These are phyloP conservation scores for Phanerochaete sordida DNA, from an alignment of 768 basidiomycete species.

Conservation along the genomic window DNA sequence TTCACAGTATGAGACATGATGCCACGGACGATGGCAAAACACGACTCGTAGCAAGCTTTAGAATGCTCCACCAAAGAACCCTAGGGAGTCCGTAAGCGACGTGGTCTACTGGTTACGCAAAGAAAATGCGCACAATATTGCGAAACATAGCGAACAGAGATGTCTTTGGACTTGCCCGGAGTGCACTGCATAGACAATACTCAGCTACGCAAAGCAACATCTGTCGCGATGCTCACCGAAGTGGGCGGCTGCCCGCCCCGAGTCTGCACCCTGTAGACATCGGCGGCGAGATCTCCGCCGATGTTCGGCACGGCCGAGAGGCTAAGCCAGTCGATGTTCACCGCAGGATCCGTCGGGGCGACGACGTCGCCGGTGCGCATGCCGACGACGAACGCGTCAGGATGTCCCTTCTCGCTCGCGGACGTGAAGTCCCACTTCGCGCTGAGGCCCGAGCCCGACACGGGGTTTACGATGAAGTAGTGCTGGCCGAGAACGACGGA, in stretches of 20 bases:
- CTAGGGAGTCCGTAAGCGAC: no score
- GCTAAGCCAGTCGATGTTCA: constrained; percentile 55
- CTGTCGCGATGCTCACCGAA: constrained; percentile 38
- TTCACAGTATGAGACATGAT: no score
- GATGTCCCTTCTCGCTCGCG: constrained; percentile 36
- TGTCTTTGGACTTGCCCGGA: no score
- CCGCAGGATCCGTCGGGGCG: constrained; percentile 34
- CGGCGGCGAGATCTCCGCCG: constrained; percentile 48
- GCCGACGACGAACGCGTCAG: constrained; percentile 45
- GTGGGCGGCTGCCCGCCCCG: constrained; percentile 52
- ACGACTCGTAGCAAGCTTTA: no score
- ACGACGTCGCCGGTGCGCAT: constrained; percentile 38
- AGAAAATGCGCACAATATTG: no score
- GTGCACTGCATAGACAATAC: no score
- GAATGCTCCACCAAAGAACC: no score
- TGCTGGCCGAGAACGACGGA: constrained; percentile 43
- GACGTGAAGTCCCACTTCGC: constrained; percentile 59
- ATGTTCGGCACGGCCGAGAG: constrained; percentile 38
- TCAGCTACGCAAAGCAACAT: no score
- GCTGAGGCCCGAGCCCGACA: constrained; percentile 35
- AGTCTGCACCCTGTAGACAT: constrained; percentile 52
- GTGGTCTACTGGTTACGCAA: no score
- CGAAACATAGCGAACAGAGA: no score
- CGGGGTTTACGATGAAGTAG: constrained; percentile 50
- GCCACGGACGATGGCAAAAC: no score